Base-by-base conservation (phyloP, 2,329 filamentous ascomycete genomes). In the Pseudogymnoascus sp. region DNA sequence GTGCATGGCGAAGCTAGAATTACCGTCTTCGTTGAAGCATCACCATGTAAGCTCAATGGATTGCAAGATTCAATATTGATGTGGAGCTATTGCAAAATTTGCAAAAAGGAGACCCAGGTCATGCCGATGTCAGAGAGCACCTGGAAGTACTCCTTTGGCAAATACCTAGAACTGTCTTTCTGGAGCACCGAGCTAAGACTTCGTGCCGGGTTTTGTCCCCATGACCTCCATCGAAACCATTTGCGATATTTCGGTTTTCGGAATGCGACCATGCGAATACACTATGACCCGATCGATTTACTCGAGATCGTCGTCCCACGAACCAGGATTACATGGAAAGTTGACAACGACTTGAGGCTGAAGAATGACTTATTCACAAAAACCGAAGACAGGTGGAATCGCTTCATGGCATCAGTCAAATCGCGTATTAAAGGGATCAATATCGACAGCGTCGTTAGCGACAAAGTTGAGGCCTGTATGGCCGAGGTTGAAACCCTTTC, bases 61-160 rank as follows among this genome's bases (percentile, higher is more conserved):
- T 76, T 87, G 75, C 82, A 84, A 73, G 85, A 90, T 67, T 89
- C 88, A 2, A 96, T 99, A 63, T 84, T 93, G 63, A 97, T 99
- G 91, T 99, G 96, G 96, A 97, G 91, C 68, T 91, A 89, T 69
- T 99, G 95, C 78, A 95, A 96, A 70, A 82, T 90, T 31, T 99
- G 96, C 75, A 88, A 90, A 61, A 91, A 91, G 68, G 93, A 97
- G 73, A 96, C 93, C 0, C 90, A 91, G 40, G 87, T 93, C 59
- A 89, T 90, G 68, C 87, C 88, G 34, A 97, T 99, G 91, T 97
- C 93, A 0, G 87, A 92, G 63, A 92, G 87, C 70, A 96, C 93
- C 0, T 99, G 92, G 90, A 97, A 96, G 74, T 99, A 99, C 74
- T 99, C 95, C 0, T 96, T 99, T 71, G 95, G 91, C 9, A 99